A percentile compares a stretch with the other conserved stretches of the same genome.
These are phyloP conservation scores for Juglanconis oblonga DNA, from an alignment of 2,329 filamentous ascomycete genomes.

Conservation along the genomic window DNA sequence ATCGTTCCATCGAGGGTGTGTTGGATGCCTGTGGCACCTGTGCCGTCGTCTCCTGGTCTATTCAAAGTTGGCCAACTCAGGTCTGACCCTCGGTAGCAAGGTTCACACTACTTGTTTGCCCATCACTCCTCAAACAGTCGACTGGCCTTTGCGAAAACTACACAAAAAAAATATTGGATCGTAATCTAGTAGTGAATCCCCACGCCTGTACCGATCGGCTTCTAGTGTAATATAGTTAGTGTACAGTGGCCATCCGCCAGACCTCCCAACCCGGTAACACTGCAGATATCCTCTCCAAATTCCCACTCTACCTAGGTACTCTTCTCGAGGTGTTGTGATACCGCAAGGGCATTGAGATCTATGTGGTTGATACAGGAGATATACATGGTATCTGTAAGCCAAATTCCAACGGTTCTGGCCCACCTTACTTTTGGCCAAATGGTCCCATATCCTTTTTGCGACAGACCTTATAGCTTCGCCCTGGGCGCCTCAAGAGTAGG, in stretches of 20 bases:
- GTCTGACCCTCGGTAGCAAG: too few relatives aligned
- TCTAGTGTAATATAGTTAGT: background rate
- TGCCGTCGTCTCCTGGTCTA: too few relatives aligned
- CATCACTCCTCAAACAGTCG: background rate
- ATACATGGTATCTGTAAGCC: background rate
- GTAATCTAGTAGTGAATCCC: background rate
- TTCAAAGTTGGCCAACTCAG: too few relatives aligned
- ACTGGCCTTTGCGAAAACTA: background rate
- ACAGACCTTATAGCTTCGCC: slow-evolving; percentile 71
- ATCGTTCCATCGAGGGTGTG: background rate
- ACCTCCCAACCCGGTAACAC: background rate
- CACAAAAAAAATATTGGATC: background rate
- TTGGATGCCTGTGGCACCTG: background rate
- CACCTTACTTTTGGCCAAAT: too few relatives aligned
- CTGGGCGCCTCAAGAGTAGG: slow-evolving; percentile 77
- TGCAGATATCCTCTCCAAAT: too few relatives aligned
- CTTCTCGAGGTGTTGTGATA: too few relatives aligned
- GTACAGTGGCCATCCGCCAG: background rate
- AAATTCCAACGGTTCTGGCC: background rate
- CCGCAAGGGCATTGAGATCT: background rate
- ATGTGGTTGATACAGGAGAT: background rate
- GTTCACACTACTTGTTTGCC: too few relatives aligned
- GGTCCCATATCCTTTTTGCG: background rate
- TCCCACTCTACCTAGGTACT: too few relatives aligned
- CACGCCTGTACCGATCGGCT: background rate